Evolutionary conservation across 108 stramenopile genomes (phyloP), one percentile per base, ranked within the genome.

Genomic region (Cyclotella baltica): DNA sequence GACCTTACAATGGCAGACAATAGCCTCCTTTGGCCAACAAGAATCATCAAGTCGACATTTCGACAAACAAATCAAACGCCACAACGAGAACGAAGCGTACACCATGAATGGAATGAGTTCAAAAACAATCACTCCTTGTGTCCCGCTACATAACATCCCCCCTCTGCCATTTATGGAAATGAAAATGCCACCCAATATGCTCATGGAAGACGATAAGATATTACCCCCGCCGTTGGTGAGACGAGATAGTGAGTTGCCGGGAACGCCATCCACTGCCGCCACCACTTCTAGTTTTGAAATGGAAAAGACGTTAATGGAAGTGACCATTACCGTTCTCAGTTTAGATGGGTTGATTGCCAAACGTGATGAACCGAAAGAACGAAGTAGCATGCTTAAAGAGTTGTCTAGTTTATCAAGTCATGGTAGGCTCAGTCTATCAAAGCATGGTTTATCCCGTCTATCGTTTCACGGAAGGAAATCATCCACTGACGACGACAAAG

Each of bases 301-400:
- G 8, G 35, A 38, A 22, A 70, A 50, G 15, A 70, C 28, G 35
- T 16, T 48, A 0, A 66, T 67, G 66, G 55, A 67, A 16, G 66
- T 75, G 19, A 48, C 55, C 6, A 55, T 75, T 55, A 57, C 64
- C 4, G 75, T 75, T 0, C 53, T 75, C 13, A 57, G 75, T 59
- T 56, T 75, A n/a, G 75, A 75, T 23, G 75, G 75, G 4, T 35
- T 75, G 8, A 43, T 75, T 58, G 65, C 57, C 20, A 75, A 67
- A 27, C 22, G 25, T 9, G 40, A 47, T 40, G 40, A 47, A 4
- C 23, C 53, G 13, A 75, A 75, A 35, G 55, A 56, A 6, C 56
- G 36, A 56, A 58, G 33, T 29, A 67, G 30, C 31, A n/a, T 55
- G 38, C 33, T 53, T 23, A 48, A 57, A 53, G 69, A 37, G 55